These are phyloP conservation scores for Candida quercuum DNA, from an alignment of 805 yeast genomes.

Conservation along the genomic window DNA sequence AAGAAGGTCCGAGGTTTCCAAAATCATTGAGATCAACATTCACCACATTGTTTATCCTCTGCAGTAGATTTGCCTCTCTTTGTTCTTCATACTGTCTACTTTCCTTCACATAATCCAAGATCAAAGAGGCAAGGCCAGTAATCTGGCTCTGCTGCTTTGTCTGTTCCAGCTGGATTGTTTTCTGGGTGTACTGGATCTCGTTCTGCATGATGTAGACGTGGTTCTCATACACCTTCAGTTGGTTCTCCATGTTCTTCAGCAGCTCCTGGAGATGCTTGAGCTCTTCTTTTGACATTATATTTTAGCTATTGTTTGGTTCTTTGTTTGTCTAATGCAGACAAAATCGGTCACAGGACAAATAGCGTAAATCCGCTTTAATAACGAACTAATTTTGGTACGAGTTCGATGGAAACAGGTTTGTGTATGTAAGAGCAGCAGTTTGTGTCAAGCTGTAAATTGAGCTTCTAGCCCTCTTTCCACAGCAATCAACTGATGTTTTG, in stretches of 20 bases:
- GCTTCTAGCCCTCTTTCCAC: too few relatives aligned
- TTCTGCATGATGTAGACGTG: constrained; percentile 20
- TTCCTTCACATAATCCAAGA: constrained; percentile 22
- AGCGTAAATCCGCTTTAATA: too few relatives aligned
- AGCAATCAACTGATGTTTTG: too few relatives aligned
- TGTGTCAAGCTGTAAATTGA: too few relatives aligned
- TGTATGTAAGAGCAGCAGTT: too few relatives aligned
- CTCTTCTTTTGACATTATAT: constrained; percentile 16
- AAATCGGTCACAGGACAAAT: neutral
- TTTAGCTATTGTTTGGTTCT: neutral
- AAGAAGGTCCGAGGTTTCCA: constrained; percentile 8
- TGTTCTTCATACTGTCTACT: constrained; percentile 20
- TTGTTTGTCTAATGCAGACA: constrained; percentile 2
- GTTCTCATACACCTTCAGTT: constrained; percentile 19
- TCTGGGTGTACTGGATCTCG: constrained; percentile 19
- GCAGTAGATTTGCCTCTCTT: constrained; percentile 17
- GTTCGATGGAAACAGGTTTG: too few relatives aligned
- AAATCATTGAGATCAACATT: constrained; percentile 17
- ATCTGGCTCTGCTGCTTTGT: constrained; percentile 21
- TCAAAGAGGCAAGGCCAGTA: constrained; percentile 17
- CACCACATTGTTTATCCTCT: constrained; percentile 18
- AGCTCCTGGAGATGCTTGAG: constrained; percentile 20
- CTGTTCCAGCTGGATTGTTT: constrained; percentile 20
- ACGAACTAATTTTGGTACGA: too few relatives aligned
- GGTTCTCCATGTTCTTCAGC: constrained; percentile 19